Evolutionary conservation across 768 basidiomycete species (phyloP).

Genomic region (Rhodotorula babjevae): DNA sequence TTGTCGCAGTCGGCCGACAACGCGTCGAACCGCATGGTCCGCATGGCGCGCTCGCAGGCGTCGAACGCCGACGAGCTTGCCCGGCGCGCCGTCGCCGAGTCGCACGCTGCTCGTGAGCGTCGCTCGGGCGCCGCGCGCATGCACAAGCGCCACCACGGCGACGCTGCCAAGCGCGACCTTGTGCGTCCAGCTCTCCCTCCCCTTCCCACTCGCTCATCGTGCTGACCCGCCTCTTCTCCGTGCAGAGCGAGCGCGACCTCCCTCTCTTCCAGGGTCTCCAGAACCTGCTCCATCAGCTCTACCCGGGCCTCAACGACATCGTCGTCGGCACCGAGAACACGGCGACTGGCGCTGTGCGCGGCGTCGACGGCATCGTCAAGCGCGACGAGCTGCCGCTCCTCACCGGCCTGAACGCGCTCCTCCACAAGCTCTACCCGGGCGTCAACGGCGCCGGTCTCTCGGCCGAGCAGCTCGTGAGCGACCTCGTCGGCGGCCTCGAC

Average conservation of each 20-base stretch:
- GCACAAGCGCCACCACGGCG: conserved; percentile 13
- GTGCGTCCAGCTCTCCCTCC: neutral
- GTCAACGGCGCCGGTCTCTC: neutral
- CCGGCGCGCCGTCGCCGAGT: neutral
- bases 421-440: neutral
- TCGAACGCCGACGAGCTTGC: neutral
- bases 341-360: neutral
- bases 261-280: neutral
- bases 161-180: neutral
- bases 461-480: neutral
- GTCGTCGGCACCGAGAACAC: neutral
- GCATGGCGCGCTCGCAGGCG: conserved; percentile 4
- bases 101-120: neutral
- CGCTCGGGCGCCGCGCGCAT: neutral
- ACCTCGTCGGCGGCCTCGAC: conserved; percentile 1
- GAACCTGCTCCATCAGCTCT: neutral
- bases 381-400: neutral
- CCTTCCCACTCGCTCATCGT: neutral
- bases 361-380: neutral
- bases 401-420: neutral
- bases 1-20: neutral
- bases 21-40: conserved; percentile 6
- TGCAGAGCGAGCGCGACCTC: neutral
- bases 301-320: neutral
- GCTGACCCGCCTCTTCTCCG: neutral